Base-by-base conservation (phyloP, 805 yeast species). In the Saccharomycopsis babjevae region DNA sequence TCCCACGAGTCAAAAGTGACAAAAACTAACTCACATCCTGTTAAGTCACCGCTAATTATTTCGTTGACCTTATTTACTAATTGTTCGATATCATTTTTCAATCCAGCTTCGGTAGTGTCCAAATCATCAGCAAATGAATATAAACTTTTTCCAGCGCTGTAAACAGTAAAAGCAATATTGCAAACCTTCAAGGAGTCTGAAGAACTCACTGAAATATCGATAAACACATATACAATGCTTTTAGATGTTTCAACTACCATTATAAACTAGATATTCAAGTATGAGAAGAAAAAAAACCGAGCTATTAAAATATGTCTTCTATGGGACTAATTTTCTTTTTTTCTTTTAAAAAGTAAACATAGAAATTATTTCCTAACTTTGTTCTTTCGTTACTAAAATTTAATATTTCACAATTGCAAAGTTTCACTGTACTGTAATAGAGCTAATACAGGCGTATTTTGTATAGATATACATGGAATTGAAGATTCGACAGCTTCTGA, bases 1-100 rank as follows among this genome's bases (percentile, higher is more conserved):
- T 85, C 85, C 85, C 86, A 84, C 16, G 80, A 74, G 68, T 83
- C 83, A 63, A 83, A 76, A 0, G 90, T 79, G 57, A 90, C 84
- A 66, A 90, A 82, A 10, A 55, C 56, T 16, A 58, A 59, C n/a
- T 46, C 52, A 18, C 52, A 7, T 46, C 52, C 52, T 7, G 52
- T 55, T 10, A 22, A 22, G 4, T 46, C 32, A 22, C 15, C 1
- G 10, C 15, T 22, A 2, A 8, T 11, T 2, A 25, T 46, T 11
- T 46, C 52, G 5, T 20, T 46, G 16, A 25, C 52, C 5, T 46
- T 25, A 25, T 46, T 7, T 22, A 25, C 28, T 22, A 46, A 16
- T 10, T 46, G 8, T 22, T 13, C 8, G 3, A 46, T 46, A 11
- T 16, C 22, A 4, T 25, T 28, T 13, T 46, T 22, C 52, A 46